Base-by-base conservation (phyloP, 805 yeast genomes). In the Ogataea ganodermae region DNA sequence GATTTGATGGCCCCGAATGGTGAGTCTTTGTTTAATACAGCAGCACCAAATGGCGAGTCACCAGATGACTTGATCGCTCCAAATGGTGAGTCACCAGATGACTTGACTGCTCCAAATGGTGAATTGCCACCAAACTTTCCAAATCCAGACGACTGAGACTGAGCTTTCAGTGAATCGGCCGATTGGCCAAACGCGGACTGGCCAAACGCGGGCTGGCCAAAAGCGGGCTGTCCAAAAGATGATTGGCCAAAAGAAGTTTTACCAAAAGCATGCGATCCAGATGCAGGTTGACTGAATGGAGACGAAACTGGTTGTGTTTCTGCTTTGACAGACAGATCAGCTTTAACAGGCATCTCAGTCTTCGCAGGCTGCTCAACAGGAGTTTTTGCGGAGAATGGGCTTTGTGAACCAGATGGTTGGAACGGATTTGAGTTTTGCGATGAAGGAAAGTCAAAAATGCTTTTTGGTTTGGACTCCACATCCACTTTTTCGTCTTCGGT, bases 211-310 rank as follows among this genome's bases (percentile, higher is more conserved):
- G 43, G 14, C 21, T 41, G 39, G 10, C 50, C 46, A 32, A 41
- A 41, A 14, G 35, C 37, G 9, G 48, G 17, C 21, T 46, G 46
- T 20, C 56, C 58, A 35, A 56, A 58, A 9, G 53, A 47, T 31
- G 57, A 31, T 13, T 61, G 42, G 9, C 67, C 70, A 44, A 62
- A 63, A 3, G 48, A 23, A n/a, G 38, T 27, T 17, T 26, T 18
- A 27, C 45, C 56, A 39, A 48, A 44, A 4, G 56, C 42, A 7
- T 51, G 35, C 31, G 35, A 24, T 27, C 46, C 56, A 20, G 47
- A 56, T 1, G 56, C 35, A 21, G 54, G 27, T 18, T 44, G 31
- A 8, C 60, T 63, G 52, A 61, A 59, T n/a, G n/a, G n/a, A n/a
- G n/a, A n/a, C n/a, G n/a, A n/a, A n/a, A n/a, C n/a, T n/a, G n/a